Conservation (phyloP, 2,329 filamentous ascomycete genomes). For the Ascosphaera aggregata region DNA sequence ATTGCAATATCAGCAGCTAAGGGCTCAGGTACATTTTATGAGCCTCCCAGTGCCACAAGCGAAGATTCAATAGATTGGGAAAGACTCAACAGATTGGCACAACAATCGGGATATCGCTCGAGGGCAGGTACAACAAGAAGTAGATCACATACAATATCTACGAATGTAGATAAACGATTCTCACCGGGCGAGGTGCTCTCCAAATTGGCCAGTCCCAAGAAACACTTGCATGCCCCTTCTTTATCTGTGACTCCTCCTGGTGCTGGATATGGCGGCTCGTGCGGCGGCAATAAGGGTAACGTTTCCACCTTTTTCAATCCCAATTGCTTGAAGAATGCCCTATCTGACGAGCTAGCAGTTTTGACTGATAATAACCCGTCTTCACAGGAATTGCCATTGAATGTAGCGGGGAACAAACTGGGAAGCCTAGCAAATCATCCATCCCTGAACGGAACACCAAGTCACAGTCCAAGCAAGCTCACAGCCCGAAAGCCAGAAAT, state of each 20-base stretch:
- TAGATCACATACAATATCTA: neutral
- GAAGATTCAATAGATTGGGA: conserved; percentile 1
- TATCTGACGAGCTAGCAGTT: neutral
- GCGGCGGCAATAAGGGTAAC: neutral
- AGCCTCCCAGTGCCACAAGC: neutral
- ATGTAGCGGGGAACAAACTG: neutral
- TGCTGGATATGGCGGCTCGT: neutral
- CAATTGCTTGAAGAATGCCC: neutral
- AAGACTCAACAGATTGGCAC: neutral
- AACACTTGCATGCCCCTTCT: neutral
- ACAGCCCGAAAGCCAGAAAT: neutral
- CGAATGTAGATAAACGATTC: neutral
- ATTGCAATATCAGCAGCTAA: neutral
- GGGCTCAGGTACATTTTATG: conserved; percentile 1
- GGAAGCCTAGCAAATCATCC: too few species aligned
- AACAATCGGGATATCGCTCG: neutral
- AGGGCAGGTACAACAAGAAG: neutral
- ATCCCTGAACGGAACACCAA: too few species aligned
- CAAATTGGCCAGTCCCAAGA: neutral
- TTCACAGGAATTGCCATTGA: neutral
- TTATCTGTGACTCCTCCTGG: neutral
- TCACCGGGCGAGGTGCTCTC: neutral
- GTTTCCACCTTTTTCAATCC: neutral
- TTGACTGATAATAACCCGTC: neutral
- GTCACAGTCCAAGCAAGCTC: too few species aligned